Percentiles rank a stretch among this genome's conserved stretches.
phyloP scores from a whole-genome alignment of 2,329 filamentous ascomycete species.

The Hymenoscyphus salicellus region DNA sequence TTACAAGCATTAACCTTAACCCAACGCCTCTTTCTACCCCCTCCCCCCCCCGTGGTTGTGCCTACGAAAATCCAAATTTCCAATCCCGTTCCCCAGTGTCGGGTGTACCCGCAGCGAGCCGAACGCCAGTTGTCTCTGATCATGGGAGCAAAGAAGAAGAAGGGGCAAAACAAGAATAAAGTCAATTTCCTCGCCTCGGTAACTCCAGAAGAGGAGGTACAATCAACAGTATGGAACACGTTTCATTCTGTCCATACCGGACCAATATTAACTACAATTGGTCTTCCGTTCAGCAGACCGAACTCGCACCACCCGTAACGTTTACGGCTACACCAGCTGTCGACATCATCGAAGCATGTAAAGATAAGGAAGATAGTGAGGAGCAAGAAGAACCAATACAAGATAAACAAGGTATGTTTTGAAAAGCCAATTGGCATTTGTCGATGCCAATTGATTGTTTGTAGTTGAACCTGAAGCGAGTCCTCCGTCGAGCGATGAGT shows the following conservation, averaged over 20 bases:
- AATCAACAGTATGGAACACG: constrained; percentile 32
- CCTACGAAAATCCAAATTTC: constrained; percentile 10
- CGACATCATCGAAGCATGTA: constrained; percentile 24
- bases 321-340: constrained; percentile 26
- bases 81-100: constrained; percentile 17
- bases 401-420: constrained; percentile 17
- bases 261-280: constrained; percentile 28
- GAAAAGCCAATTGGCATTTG: not conserved
- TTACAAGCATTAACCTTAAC: constrained; percentile 16
- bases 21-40: constrained; percentile 7
- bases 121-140: constrained; percentile 22
- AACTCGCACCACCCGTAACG: constrained; percentile 21
- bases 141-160: constrained; percentile 30
- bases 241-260: constrained; percentile 35
- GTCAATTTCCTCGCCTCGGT: constrained; percentile 18
- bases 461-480: not conserved
- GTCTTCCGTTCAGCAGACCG: constrained; percentile 27
- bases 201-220: constrained; percentile 23
- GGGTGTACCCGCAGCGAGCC: constrained; percentile 33
- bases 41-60: constrained; percentile 12
- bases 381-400: constrained; percentile 8
- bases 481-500: not conserved
- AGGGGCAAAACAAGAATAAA: constrained; percentile 21
- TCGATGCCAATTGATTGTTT: constrained; percentile 6
- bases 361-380: constrained; percentile 7